Percentiles rank a stretch among this genome's conserved stretches.
Conservation (phyloP, 176 grass and related monocot genomes). For the Miscanthus lutarioriparius region DNA sequence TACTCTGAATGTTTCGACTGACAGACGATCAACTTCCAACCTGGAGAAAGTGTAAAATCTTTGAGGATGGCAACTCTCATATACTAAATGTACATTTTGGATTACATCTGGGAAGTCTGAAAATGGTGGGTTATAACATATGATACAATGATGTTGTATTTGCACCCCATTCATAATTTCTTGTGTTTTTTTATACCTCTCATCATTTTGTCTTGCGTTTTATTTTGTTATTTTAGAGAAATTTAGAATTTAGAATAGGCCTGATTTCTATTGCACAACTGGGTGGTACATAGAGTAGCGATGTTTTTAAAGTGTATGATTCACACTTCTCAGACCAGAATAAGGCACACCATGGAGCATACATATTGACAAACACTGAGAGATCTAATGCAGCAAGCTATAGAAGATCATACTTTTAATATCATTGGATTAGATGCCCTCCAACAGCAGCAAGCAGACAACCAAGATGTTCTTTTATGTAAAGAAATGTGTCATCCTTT, state of each 20-base stretch:
- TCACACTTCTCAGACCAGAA: not conserved
- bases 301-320: not conserved
- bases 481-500: slow-evolving; percentile 21
- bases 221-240: not conserved
- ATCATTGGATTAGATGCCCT: slow-evolving; percentile 4
- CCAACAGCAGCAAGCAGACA: not conserved
- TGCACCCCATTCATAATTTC: not conserved
- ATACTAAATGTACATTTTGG: slow-evolving; percentile 79
- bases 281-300: not conserved
- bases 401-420: not conserved
- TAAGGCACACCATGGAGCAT: not conserved
- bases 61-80: slow-evolving; percentile 58
- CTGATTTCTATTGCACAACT: slow-evolving; percentile 2
- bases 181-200: not conserved
- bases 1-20: slow-evolving; percentile 21
- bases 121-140: slow-evolving; percentile 66
- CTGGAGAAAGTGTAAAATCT: slow-evolving; percentile 76
- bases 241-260: not conserved
- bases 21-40: slow-evolving; percentile 71
- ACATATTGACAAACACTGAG: not conserved
- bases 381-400: not conserved
- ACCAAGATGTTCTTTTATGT: not conserved
- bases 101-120: slow-evolving; percentile 59
- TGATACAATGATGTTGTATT: slow-evolving; percentile 21
- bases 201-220: not conserved